Percentiles rank a stretch among this genome's conserved stretches.
Evolutionary conservation across 2,329 filamentous ascomycete genomes (phyloP).

Genomic region (Pseudocercospora ulei): DNA sequence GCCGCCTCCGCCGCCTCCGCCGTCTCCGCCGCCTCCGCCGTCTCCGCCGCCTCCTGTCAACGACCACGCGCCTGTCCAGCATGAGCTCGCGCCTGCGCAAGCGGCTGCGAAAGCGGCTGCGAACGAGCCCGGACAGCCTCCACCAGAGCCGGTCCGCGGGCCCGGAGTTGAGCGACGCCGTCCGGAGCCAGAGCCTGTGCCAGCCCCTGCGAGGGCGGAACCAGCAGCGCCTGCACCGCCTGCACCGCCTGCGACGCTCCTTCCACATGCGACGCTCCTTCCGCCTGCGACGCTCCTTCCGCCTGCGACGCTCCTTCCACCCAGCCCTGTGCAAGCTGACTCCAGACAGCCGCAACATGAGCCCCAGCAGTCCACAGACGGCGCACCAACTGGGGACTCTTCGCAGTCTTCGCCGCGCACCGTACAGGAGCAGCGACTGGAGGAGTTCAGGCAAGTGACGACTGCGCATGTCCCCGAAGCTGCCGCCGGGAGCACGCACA

Average conservation of each 20-base stretch:
- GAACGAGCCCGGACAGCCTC: slow-evolving; percentile 15
- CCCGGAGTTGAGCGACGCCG: slow-evolving; percentile 10
- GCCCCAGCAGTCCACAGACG: neutral
- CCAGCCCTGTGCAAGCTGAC: slow-evolving; percentile 9
- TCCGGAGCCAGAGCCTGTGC: neutral
- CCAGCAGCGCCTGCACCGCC: slow-evolving; percentile 16
- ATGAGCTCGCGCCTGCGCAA: neutral
- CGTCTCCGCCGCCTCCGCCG: slow-evolving; percentile 19
- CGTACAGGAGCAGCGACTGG: slow-evolving; percentile 2
- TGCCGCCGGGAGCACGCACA: slow-evolving; percentile 3
- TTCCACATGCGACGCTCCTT: neutral
- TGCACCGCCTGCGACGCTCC: slow-evolving; percentile 15
- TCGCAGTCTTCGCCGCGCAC: neutral
- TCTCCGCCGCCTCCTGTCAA: slow-evolving; percentile 12
- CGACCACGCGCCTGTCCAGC: slow-evolving; percentile 4
- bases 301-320: slow-evolving; percentile 16
- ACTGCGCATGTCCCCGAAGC: slow-evolving; percentile 6
- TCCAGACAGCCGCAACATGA: neutral
- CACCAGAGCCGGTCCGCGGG: slow-evolving; percentile 17
- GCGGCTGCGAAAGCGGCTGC: no score
- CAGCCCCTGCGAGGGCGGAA: slow-evolving; percentile 14
- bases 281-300: neutral
- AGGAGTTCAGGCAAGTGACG: slow-evolving; percentile 4
- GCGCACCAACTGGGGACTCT: no score
- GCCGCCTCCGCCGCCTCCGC: slow-evolving; percentile 8